Base-by-base conservation (phyloP, 441 rosid genomes). In the Euphorbia celastroides region DNA sequence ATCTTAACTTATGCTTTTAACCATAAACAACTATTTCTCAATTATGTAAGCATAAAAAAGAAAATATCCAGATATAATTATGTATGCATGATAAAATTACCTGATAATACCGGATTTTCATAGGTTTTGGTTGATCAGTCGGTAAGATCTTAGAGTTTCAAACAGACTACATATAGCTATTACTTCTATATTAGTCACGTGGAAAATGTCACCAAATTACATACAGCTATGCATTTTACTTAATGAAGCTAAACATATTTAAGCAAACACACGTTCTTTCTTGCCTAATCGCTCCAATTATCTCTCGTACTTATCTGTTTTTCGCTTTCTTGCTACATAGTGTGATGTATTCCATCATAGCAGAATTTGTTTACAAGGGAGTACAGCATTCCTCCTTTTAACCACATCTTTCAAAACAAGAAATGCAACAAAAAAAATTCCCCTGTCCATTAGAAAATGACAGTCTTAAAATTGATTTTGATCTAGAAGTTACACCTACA, bases 31-130 rank as follows among this genome's bases (percentile, higher is more conserved):
- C 14, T 41, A 63, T 25, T 56, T 32, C 13, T 7, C 57, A 10
- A 31, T 11, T 25, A 51, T 54, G 57, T 36, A 65, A 65, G 36
- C 23, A 64, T 70, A 72, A 20, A 61, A 60, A 76, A 74, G 34
- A 31, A 22, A 34, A 19, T 55, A 30, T 19, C 11, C 26, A 23
- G 48, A 3, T 9, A 50, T 52, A 34, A 34, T 34, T 19, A 48
- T 52, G 50, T 32, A 61, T 60, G 42, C 22, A 64, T 71, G 20
- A 60, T n/a, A 60, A 76, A 73, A 73, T 68, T 62, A 94, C 99
- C 92, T 94, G 99, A 86, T 92, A 94, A 77, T 94, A 94, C 50
- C 99, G 99, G 62, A 94, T 51, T 48, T 30, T n/a, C 36, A 1
- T 14, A 6, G 56, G 8, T 63, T 14, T 30, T 10, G 42, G 14